These are phyloP conservation scores for Pachyrhizus erosus DNA, from an alignment of 306 rosid species.

Conservation along the genomic window DNA sequence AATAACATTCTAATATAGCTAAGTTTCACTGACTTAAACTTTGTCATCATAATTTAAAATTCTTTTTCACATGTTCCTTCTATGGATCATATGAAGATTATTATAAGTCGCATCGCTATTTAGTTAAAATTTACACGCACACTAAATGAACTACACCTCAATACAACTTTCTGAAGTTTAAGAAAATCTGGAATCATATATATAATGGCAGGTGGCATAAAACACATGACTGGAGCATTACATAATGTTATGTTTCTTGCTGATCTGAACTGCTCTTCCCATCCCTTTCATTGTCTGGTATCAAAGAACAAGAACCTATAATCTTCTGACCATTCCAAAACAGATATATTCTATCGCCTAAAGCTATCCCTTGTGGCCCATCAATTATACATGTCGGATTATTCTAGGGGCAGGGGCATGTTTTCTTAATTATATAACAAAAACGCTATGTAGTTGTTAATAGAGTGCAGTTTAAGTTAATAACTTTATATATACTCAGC, in stretches of 20 bases:
- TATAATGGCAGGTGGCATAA: slow-evolving; percentile 4
- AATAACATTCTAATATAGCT: background rate
- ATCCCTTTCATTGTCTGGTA: slow-evolving; percentile 4
- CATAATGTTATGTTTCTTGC: slow-evolving; percentile 32
- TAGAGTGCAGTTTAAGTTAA: background rate
- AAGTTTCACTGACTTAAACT: background rate
- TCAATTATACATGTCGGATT: background rate
- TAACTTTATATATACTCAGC: background rate
- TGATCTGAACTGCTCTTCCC: background rate
- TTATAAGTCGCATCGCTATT: background rate
- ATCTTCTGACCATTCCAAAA: slow-evolving; percentile 16
- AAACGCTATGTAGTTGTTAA: background rate
- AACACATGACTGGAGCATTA: slow-evolving; percentile 21
- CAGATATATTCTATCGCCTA: background rate
- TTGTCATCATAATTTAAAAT: too few relatives aligned
- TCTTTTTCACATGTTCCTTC: background rate
- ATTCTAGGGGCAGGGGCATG: background rate
- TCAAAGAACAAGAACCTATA: background rate
- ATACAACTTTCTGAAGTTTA: background rate
- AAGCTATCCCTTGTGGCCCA: background rate
- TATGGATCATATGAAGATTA: background rate
- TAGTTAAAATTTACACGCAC: background rate
- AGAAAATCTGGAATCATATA: slow-evolving; percentile 15
- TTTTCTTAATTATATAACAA: background rate
- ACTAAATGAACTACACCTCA: background rate